These are phyloP conservation scores for Phoenix dactylifera DNA, from an alignment of 176 grass and related monocot species.

Conservation along the genomic window DNA sequence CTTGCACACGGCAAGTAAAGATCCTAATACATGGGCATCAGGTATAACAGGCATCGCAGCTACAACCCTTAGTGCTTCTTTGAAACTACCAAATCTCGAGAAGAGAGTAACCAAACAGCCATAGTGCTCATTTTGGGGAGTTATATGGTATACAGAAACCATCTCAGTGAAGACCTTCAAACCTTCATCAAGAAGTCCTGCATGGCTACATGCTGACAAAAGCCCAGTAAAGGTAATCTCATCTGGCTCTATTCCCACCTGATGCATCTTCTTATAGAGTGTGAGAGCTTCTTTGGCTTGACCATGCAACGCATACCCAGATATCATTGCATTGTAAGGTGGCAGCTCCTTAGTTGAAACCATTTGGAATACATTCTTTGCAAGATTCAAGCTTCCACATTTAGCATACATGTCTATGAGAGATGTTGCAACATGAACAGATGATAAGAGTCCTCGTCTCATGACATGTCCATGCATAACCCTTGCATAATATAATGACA, in stretches of 20 bases:
- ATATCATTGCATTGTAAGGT: slow-evolving; percentile 10
- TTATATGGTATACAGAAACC: slow-evolving; percentile 2
- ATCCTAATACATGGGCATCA: slow-evolving; percentile 6
- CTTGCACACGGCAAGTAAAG: slow-evolving; percentile 1
- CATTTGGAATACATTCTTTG: not conserved
- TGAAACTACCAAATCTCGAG: not conserved
- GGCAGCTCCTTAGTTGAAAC: not conserved
- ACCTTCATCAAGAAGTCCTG: slow-evolving; percentile 1
- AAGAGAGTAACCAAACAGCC: slow-evolving; percentile 4
- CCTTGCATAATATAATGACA: slow-evolving; percentile 5
- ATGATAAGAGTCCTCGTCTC: slow-evolving; percentile 1
- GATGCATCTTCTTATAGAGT: not conserved
- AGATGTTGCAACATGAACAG: slow-evolving; percentile 8
- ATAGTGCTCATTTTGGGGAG: slow-evolving; percentile 3
- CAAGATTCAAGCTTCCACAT: not conserved
- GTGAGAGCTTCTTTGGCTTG: not conserved
- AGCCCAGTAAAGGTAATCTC: slow-evolving; percentile 7
- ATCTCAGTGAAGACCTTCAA: not conserved
- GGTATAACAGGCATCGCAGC: not conserved
- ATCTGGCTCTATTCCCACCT: not conserved
- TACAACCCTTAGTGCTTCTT: not conserved
- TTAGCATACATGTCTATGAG: not conserved
- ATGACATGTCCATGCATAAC: slow-evolving; percentile 15
- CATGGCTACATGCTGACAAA: not conserved
- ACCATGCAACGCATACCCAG: slow-evolving; percentile 4